Evolutionary conservation across 495 filamentous ascomycete genomes (phyloP).

Genomic region (Lasiosphaeris hirsuta): DNA sequence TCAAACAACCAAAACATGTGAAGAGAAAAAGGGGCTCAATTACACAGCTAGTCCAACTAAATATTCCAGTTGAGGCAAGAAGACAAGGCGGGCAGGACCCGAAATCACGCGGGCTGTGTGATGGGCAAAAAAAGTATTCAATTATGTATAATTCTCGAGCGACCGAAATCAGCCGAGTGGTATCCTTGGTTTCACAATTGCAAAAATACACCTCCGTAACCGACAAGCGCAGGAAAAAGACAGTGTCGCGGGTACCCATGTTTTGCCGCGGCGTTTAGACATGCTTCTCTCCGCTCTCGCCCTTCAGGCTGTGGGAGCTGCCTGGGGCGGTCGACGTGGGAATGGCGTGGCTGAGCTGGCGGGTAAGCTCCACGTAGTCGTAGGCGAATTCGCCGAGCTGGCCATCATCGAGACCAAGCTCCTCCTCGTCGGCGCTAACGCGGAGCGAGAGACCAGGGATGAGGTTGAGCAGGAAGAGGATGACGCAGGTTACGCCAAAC

Average conservation of each 20-base stretch:
- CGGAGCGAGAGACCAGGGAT: constrained; percentile 83
- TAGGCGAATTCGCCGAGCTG: constrained; percentile 99
- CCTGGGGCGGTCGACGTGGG: constrained; percentile 13
- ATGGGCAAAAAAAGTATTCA: neutral
- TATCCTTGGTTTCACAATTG: constrained; percentile 9
- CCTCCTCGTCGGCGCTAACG: constrained; percentile 78
- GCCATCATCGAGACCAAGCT: constrained; percentile 89
- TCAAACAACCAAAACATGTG: no score
- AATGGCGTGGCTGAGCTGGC: constrained; percentile 57
- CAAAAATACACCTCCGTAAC: neutral
- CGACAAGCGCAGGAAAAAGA: neutral
- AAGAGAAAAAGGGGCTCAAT: no score
- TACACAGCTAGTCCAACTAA: no score
- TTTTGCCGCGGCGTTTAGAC: constrained; percentile 8
- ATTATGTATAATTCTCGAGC: constrained; percentile 6
- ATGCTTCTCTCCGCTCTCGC: constrained; percentile 19
- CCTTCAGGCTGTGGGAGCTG: constrained; percentile 29
- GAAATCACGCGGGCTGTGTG: no score
- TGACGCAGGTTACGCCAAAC: constrained; percentile 83
- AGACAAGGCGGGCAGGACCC: no score
- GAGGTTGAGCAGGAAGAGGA: constrained; percentile 86
- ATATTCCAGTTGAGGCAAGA: no score
- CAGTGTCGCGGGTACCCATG: neutral
- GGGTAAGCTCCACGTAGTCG: constrained; percentile 91
- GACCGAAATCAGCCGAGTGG: constrained; percentile 11